These are phyloP conservation scores for Umbelopsis ramanniana DNA, from an alignment of 192 early-diverging fungal genomes.

Conservation along the genomic window DNA sequence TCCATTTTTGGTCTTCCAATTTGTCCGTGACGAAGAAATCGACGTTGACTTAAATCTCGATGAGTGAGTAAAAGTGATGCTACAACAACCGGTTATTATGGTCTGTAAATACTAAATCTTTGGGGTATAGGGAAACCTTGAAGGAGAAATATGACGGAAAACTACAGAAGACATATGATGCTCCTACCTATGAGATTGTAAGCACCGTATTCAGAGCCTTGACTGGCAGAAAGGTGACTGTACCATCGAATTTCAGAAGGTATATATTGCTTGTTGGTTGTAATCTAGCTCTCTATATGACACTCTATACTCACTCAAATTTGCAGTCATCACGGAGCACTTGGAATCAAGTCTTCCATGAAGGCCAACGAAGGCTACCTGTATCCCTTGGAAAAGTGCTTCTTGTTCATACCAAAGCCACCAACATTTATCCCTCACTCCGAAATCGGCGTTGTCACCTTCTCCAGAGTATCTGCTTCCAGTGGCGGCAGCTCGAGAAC, in stretches of 20 bases:
- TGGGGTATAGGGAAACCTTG: slow-evolving; percentile 58
- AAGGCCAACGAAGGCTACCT: slow-evolving; percentile 96
- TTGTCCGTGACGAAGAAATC: slow-evolving; percentile 89
- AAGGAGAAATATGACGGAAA: slow-evolving; percentile 72
- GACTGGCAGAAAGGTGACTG: slow-evolving; percentile 75
- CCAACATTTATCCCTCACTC: slow-evolving; percentile 82
- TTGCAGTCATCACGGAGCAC: slow-evolving; percentile 71
- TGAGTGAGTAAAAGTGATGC: slow-evolving; percentile 45
- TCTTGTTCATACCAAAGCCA: slow-evolving; percentile 94
- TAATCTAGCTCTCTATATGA: not conserved
- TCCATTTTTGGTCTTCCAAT: slow-evolving; percentile 95
- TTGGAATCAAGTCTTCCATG: slow-evolving; percentile 92
- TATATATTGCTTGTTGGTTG: not conserved
- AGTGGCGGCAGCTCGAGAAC: slow-evolving; percentile 68
- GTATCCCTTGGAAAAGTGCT: slow-evolving; percentile 93
- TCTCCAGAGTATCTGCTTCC: slow-evolving; percentile 76
- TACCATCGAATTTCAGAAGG: slow-evolving; percentile 46
- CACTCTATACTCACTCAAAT: slow-evolving; percentile 3
- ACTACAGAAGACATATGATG: slow-evolving; percentile 85
- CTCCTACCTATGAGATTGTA: slow-evolving; percentile 83
- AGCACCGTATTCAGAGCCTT: slow-evolving; percentile 85
- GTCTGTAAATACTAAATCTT: not conserved
- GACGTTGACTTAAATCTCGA: slow-evolving; percentile 84
- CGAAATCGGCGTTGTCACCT: slow-evolving; percentile 88
- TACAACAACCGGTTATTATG: not conserved